Conservation (phyloP, 73 alveolate species). For the Uronychia setigera region DNA sequence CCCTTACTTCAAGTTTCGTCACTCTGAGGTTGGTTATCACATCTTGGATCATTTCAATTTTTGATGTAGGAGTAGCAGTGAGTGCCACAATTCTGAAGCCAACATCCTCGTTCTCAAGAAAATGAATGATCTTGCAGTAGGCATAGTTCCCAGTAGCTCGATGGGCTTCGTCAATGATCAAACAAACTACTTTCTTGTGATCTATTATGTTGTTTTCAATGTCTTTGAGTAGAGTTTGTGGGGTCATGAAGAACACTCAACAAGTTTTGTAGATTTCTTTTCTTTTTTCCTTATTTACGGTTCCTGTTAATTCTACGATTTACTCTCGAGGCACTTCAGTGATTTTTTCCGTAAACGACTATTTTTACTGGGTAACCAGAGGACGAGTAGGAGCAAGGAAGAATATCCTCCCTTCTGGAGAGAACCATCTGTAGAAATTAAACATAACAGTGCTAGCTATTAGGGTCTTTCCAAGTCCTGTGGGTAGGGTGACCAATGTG, state of each 20-base stretch:
- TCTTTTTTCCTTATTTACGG: conserved; percentile 49
- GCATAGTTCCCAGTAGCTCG: conserved; percentile 89
- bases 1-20: conserved; percentile 67
- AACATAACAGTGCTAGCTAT: conserved; percentile 76
- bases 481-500: conserved; percentile 87
- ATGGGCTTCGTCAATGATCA: conserved; percentile 87
- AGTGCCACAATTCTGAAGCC: conserved; percentile 78
- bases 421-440: conserved; percentile 75
- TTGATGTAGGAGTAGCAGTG: conserved; percentile 83
- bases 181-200: conserved; percentile 8
- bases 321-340: conserved; percentile 50
- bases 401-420: conserved; percentile 75
- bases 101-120: conserved; percentile 40
- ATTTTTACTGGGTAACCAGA: conserved; percentile 63
- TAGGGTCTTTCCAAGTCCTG: conserved; percentile 87
- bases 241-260: conserved; percentile 81
- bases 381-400: conserved; percentile 90
- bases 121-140: conserved; percentile 58
- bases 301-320: conserved; percentile 68
- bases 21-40: conserved; percentile 57
- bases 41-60: conserved; percentile 65
- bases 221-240: conserved; percentile 78
- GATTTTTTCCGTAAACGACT: conserved; percentile 45
- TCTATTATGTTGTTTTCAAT: conserved; percentile 43
- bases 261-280: conserved; percentile 37